Percentiles rank a stretch among this genome's conserved stretches.
Evolutionary conservation across 306 rosid species (phyloP).

Genomic region (Nissolia schottii): DNA sequence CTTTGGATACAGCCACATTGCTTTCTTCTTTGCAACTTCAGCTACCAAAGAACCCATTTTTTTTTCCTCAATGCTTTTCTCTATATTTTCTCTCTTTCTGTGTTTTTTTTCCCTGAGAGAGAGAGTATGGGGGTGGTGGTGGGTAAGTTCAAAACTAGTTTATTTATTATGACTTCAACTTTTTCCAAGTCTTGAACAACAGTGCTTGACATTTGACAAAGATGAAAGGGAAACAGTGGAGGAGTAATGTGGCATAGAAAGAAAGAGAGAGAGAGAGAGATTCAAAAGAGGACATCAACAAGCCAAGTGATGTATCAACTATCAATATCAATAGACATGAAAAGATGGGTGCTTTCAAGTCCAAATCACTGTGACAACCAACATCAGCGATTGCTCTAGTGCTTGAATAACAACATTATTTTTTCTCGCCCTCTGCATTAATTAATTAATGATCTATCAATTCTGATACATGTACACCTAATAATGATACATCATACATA

Average conservation of each 20-base stretch:
- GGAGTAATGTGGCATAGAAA: not conserved
- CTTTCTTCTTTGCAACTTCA: conserved; percentile 55
- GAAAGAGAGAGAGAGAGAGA: conserved; percentile 35
- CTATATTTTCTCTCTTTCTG: not conserved
- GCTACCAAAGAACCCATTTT: conserved; percentile 50
- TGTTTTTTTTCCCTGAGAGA: not conserved
- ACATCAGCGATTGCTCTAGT: conserved; percentile 56
- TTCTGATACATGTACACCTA: no score
- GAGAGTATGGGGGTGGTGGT: not conserved
- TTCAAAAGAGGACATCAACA: conserved; percentile 65
- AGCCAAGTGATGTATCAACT: conserved; percentile 84
- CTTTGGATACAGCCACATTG: conserved; percentile 92
- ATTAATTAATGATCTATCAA: not conserved
- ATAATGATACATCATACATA: no score
- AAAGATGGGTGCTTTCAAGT: conserved; percentile 97
- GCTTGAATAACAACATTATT: conserved; percentile 21
- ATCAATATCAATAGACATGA: conserved; percentile 95
- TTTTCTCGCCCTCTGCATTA: not conserved
- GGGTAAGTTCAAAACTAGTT: not conserved
- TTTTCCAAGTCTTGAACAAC: no score
- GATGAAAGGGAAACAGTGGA: conserved; percentile 39
- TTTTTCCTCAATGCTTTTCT: not conserved
- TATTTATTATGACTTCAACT: no score
- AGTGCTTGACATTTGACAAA: conserved; percentile 29
- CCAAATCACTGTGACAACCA: conserved; percentile 85